Evolutionary conservation across 2,329 filamentous ascomycete species (phyloP).

Genomic region (Blastomyces silverae): DNA sequence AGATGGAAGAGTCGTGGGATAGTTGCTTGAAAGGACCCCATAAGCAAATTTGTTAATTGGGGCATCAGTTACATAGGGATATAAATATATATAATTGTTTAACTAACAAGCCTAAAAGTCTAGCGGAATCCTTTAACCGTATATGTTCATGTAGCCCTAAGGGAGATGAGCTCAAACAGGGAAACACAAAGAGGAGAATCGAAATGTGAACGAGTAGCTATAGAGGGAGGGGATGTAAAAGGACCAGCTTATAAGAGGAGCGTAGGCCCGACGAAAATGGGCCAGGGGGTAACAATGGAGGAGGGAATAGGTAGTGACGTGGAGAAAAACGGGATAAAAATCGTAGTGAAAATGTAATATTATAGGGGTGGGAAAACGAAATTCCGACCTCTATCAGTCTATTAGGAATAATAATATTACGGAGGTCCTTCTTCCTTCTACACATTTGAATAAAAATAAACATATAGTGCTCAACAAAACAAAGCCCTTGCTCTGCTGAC

Average conservation of each 20-base stretch:
- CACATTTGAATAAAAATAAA: not conserved
- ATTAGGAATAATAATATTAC: too few species aligned
- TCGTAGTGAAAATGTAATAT: too few species aligned
- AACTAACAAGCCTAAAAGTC: not conserved
- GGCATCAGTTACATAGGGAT: not conserved
- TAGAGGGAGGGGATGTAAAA: too few species aligned
- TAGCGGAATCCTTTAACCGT: not conserved
- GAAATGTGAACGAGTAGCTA: not conserved
- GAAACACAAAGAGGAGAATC: not conserved
- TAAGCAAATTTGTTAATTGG: not conserved
- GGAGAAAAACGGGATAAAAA: too few species aligned
- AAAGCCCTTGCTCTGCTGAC: not conserved
- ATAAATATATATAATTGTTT: not conserved
- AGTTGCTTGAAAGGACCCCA: not conserved
- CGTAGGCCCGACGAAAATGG: too few species aligned
- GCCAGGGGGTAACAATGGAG: too few species aligned
- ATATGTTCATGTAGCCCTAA: not conserved
- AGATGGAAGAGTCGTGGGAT: not conserved
- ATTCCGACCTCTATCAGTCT: too few species aligned
- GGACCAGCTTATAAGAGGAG: too few species aligned
- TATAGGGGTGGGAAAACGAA: too few species aligned
- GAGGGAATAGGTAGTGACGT: too few species aligned
- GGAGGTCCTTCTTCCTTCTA: too few species aligned
- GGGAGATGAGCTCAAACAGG: not conserved
- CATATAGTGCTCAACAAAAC: not conserved